Evolutionary conservation across 2,329 filamentous ascomycete genomes (phyloP), one percentile per base, ranked within the genome.

Genomic region (Aspergillus vadensis): DNA sequence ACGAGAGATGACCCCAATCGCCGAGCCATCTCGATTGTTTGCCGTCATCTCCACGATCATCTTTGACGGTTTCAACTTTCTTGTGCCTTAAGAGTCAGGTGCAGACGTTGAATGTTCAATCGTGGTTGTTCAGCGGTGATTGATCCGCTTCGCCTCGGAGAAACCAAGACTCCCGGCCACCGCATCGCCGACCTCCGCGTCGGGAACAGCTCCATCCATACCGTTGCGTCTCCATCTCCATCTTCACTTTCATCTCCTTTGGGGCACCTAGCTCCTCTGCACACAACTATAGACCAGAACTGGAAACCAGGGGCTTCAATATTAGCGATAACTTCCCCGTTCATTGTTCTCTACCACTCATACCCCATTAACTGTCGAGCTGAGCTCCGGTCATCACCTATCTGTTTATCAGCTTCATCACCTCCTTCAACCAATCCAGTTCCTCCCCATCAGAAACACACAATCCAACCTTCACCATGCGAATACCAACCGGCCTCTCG

Each of bases 401-500:
- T 55, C 12, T 25, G 54, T 49, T 49, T 48, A 52, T 55, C 12
- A 30, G 48, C 54, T 32, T 39, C 36, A 21, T 44, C 50, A 41
- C 30, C 56, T 14, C 32, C 12, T 4, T 0, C 57, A 49, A 54
- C 56, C 56, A 50, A 14, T 57, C 55, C 21, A 23, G 30, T 47
- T 17, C 30, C 36, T 25, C 51, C 30, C 21, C n/a, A 27, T 43
- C 41, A 51, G 17, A 36, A 41, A 32, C 48, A 30, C 53, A 50
- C 38, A 57, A 27, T 30, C 48, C 50, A 48, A 23, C 52, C 43
- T 9, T 15, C 65, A 69, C 59, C 55, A 77, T 77, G 75, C 74
- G 70, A 68, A 66, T 75, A 71, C 68, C 68, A 63, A 67, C 67
- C 25, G 64, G 50, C 21, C 60, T 65, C 43, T 55, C 68, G 10